phyloP scores from a whole-genome alignment of 2,329 filamentous ascomycete genomes.

The Zymoseptoria crescenta region DNA sequence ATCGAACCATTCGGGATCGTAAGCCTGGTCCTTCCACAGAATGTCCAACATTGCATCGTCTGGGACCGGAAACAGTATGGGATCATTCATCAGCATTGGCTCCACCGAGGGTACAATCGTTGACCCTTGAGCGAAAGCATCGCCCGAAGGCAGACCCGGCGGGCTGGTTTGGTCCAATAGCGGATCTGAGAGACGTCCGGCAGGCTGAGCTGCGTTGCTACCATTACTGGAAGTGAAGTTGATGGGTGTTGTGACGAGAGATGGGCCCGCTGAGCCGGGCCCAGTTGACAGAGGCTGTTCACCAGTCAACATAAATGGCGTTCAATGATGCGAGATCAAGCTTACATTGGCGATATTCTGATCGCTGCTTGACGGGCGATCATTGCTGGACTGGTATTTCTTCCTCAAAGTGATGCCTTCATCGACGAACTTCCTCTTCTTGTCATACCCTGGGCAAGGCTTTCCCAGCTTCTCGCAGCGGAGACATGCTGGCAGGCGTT shows the following conservation, averaged over 20 bases:
- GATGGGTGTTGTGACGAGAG: neutral
- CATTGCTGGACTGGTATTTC: conserved; percentile 22
- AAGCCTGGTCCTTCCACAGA: conserved; percentile 18
- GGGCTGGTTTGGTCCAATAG: neutral
- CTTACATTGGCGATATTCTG: conserved; percentile 2
- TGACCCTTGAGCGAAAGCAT: neutral
- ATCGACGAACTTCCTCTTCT: conserved; percentile 31
- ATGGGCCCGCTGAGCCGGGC: neutral
- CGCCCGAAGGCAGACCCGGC: neutral
- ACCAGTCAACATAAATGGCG: neutral
- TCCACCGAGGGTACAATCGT: conserved; percentile 9
- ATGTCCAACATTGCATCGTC: conserved; percentile 15
- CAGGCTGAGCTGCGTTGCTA: neutral
- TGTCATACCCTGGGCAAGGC: conserved; percentile 30
- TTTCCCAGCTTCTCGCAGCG: conserved; percentile 30
- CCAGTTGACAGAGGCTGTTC: neutral
- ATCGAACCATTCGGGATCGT: conserved; percentile 28
- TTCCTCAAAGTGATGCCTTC: conserved; percentile 26
- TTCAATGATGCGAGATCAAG: neutral
- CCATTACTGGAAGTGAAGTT: neutral
- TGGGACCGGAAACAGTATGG: conserved; percentile 10
- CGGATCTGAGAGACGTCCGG: neutral
- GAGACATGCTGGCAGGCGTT: conserved; percentile 24
- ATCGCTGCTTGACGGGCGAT: conserved; percentile 8
- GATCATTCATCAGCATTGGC: conserved; percentile 10